A percentile compares a stretch with the other conserved stretches of the same genome.
Evolutionary conservation across 2,329 filamentous ascomycete genomes (phyloP).

Genomic region (Furcasterigmium sp.): DNA sequence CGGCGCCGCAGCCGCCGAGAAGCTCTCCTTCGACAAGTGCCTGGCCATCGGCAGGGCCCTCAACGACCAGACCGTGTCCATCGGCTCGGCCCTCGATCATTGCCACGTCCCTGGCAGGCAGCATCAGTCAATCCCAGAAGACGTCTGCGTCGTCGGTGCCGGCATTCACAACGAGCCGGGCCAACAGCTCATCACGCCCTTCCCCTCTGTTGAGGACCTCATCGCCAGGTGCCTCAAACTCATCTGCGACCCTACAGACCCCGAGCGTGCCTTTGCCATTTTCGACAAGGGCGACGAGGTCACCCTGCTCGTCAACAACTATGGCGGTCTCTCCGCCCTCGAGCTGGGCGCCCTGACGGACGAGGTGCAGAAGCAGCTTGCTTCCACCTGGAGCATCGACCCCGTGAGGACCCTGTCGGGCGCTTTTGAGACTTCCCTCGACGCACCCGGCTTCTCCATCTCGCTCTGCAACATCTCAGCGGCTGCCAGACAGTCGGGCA

Average conservation of each 20-base stretch:
- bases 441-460: constrained; percentile 51
- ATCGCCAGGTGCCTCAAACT: constrained; percentile 44
- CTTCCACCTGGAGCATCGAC: constrained; percentile 40
- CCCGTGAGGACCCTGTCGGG: constrained; percentile 41
- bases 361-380: constrained; percentile 42
- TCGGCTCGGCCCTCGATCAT: constrained; percentile 65
- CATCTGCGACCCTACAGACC: constrained; percentile 44
- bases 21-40: constrained; percentile 54
- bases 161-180: constrained; percentile 47
- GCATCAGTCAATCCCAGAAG: constrained; percentile 35
- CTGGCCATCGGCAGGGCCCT: constrained; percentile 48
- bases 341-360: constrained; percentile 50
- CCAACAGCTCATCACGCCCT: constrained; percentile 23
- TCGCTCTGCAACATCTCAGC: constrained; percentile 45
- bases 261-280: constrained; percentile 47
- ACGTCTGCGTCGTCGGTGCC: constrained; percentile 41
- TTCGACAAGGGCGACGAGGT: constrained; percentile 37
- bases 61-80: constrained; percentile 56
- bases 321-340: constrained; percentile 49
- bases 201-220: constrained; percentile 31
- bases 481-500: constrained; percentile 18
- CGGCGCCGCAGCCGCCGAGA: constrained; percentile 56
- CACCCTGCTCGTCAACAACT: constrained; percentile 51
- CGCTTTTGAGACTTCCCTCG: constrained; percentile 46
- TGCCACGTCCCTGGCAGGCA: constrained; percentile 66